Evolutionary conservation across 2,329 filamentous ascomycete species (phyloP), one percentile per base, ranked within the genome.

Genomic region (Orbilia ellipsospora): DNA sequence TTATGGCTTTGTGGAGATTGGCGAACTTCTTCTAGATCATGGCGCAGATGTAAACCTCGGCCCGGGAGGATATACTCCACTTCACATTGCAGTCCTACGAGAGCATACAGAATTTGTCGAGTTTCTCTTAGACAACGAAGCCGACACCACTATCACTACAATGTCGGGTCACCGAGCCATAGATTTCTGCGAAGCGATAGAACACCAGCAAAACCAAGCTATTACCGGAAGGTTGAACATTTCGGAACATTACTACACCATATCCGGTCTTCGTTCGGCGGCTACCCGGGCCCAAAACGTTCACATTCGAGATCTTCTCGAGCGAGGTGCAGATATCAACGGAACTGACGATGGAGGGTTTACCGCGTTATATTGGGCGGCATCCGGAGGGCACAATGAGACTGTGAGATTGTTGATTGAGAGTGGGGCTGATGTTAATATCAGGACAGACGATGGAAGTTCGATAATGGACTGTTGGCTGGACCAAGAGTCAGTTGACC

Each of bases 291-390:
- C n/a, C 23, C 56, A 20, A 15, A 20, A 60, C n/a, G 56, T 60
- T 28, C 56, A 60, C 13, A n/a, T 60, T 45, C n/a, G 56, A 60
- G 56, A 45, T 28, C 56, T 60, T 15, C 56, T 60, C 40, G 56
- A 60, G 12, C 56, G 36, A n/a, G 56, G 56, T 1, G 56, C 56
- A 13, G 56, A 60, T 44, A 60, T 60, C 16, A 60, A 60, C 26
- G 56, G n/a, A n/a, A 48, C 12, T 4, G 56, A 60, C 12, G 56
- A 60, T 15, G 56, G 36, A 6, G 20, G 20, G 2, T 44, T 8
- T 10, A 60, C 36, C 12, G 56, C 56, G 28, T 4, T 60, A 13
- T 48, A 44, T 48, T 60, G 40, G 36, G 56, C 56, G n/a, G 56
- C 56, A 8, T 26, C 7, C 2, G 23, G 20, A 23, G 13, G 20